A percentile compares a stretch with the other conserved stretches of the same genome.
Conservation (phyloP, 1,139 yeast genomes). For the Hemisphaericaspora lyxosophila region DNA sequence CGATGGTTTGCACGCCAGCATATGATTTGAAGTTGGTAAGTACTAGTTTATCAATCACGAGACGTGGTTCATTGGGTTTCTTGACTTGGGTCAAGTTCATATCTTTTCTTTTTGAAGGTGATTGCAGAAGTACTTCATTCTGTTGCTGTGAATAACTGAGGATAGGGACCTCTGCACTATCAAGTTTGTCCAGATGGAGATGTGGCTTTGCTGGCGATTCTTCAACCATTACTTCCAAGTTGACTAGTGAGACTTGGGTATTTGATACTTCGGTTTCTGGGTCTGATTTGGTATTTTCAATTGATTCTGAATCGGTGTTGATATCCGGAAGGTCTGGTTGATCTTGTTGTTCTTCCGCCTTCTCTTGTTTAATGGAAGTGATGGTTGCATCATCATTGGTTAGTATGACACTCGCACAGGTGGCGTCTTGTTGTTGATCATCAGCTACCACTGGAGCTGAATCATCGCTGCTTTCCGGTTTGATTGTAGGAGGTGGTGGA, state of each 20-base stretch:
- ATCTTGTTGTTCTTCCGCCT: background rate
- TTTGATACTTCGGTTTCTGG: conserved; percentile 4
- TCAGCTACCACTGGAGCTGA: background rate
- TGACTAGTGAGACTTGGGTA: background rate
- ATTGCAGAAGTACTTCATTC: conserved; percentile 25
- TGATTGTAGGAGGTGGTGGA: background rate
- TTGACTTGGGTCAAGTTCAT: conserved; percentile 14
- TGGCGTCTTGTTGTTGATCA: conserved; percentile 6
- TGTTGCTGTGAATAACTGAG: conserved; percentile 34
- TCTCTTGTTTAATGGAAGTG: background rate
- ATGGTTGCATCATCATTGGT: background rate
- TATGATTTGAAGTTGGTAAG: conserved; percentile 90
- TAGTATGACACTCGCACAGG: background rate
- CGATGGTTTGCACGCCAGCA: conserved; percentile 91
- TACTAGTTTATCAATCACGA: conserved; percentile 73
- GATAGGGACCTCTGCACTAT: background rate
- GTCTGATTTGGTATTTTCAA: conserved; percentile 5
- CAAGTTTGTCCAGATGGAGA: background rate
- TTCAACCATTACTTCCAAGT: background rate
- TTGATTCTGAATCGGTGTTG: background rate
- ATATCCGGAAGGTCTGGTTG: background rate
- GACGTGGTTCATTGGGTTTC: conserved; percentile 45
- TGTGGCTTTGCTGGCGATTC: background rate
- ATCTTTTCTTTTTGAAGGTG: conserved; percentile 30
- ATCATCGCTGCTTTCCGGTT: background rate